Conservation (phyloP, 2,329 filamentous ascomycete genomes). For the Escovopsis sp. region DNA sequence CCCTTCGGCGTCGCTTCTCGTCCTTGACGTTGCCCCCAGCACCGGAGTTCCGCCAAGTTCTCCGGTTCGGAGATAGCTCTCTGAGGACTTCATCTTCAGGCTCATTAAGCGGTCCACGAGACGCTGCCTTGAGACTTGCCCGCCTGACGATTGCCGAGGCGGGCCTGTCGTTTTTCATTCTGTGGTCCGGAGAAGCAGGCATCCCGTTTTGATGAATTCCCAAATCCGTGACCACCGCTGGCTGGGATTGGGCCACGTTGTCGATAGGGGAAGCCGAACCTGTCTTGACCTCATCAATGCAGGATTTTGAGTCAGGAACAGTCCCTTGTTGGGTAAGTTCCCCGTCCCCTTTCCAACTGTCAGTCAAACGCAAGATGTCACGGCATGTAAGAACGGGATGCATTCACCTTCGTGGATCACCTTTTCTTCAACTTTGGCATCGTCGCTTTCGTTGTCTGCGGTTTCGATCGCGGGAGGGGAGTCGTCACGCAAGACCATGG, state of each 20-base stretch:
- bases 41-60: neutral
- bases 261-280: no score
- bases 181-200: neutral
- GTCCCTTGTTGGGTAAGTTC: no score
- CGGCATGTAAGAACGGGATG: no score
- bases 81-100: neutral
- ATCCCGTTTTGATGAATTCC: no score
- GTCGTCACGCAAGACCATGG: slow-evolving; percentile 11
- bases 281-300: no score
- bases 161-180: neutral
- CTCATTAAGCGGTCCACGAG: neutral
- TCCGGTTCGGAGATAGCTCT: neutral
- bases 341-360: neutral
- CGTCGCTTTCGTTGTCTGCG: neutral
- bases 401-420: no score
- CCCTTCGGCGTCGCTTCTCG: neutral
- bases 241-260: no score
- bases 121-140: neutral
- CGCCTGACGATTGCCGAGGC: neutral
- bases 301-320: no score
- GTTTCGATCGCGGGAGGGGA: neutral
- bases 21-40: neutral
- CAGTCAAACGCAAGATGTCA: neutral
- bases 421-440: no score
- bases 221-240: no score